Conservation (phyloP, 1,139 yeast genomes). For the Sugiyamaella xylanicola region DNA sequence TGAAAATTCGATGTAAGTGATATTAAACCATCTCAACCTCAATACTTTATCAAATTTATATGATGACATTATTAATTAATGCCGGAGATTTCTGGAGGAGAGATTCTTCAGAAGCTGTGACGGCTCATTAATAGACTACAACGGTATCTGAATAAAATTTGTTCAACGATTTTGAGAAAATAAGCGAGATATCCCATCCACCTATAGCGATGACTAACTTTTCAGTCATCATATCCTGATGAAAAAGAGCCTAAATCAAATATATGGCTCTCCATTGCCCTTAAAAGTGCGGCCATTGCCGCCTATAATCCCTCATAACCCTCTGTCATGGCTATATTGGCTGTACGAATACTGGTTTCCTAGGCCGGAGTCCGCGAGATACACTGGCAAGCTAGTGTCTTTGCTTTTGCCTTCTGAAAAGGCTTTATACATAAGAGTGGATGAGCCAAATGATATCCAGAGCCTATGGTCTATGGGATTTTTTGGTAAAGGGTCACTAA, state of each 20-base stretch:
- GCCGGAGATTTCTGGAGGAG: constrained; percentile 27
- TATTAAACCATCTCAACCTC: too few species aligned
- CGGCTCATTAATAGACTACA: constrained; percentile 76
- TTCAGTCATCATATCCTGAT: constrained; percentile 11
- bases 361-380: constrained; percentile 41
- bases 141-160: constrained; percentile 90
- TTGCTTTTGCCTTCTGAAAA: constrained; percentile 35
- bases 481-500: constrained; percentile 88
- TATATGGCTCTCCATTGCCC: constrained; percentile 51
- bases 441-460: constrained; percentile 52
- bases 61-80: constrained; percentile 19
- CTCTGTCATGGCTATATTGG: constrained; percentile 40
- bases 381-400: constrained; percentile 22
- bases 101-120: constrained; percentile 26
- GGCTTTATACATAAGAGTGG: constrained; percentile 47
- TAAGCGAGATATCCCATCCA: too few species aligned
- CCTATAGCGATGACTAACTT: too few species aligned
- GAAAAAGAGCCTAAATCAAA: constrained; percentile 41
- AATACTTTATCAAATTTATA: not conserved
- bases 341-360: constrained; percentile 39
- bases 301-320: constrained; percentile 43
- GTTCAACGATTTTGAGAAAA: too few species aligned
- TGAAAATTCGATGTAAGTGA: not conserved
- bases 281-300: constrained; percentile 46
- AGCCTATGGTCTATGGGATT: constrained; percentile 83